phyloP scores from a whole-genome alignment of 306 rosid genomes.

The Leucaena leucocephala region DNA sequence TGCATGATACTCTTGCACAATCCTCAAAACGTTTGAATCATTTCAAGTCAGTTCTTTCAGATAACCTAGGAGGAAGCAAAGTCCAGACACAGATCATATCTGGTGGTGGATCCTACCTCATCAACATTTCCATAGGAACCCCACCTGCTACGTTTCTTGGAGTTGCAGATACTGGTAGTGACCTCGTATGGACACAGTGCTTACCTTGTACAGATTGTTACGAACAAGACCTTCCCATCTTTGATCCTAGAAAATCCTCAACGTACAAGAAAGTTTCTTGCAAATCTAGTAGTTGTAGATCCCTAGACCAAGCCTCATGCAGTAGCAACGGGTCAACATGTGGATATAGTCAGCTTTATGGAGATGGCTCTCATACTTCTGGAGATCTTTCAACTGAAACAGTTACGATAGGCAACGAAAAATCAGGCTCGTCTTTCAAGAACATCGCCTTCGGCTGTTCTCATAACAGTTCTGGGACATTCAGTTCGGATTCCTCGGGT shows the following conservation, averaged over 20 bases:
- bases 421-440: not conserved
- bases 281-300: constrained; percentile 24
- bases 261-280: constrained; percentile 46
- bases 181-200: constrained; percentile 69
- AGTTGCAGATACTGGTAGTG: constrained; percentile 70
- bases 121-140: constrained; percentile 60
- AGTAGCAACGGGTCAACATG: constrained; percentile 10
- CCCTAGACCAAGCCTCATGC: constrained; percentile 6
- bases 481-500: constrained; percentile 46
- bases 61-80: not conserved
- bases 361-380: constrained; percentile 47
- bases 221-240: constrained; percentile 52
- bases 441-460: constrained; percentile 51
- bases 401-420: constrained; percentile 14
- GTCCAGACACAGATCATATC: constrained; percentile 23
- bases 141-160: constrained; percentile 49
- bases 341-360: constrained; percentile 43
- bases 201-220: constrained; percentile 55
- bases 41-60: constrained; percentile 13
- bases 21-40: constrained; percentile 39
- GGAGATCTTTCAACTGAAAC: constrained; percentile 56
- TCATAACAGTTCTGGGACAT: constrained; percentile 52
- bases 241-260: constrained; percentile 48
- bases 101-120: constrained; percentile 34
- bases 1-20: constrained; percentile 40